Evolutionary conservation across 345 rosid species (phyloP).

Genomic region (Mercurialis annua): DNA sequence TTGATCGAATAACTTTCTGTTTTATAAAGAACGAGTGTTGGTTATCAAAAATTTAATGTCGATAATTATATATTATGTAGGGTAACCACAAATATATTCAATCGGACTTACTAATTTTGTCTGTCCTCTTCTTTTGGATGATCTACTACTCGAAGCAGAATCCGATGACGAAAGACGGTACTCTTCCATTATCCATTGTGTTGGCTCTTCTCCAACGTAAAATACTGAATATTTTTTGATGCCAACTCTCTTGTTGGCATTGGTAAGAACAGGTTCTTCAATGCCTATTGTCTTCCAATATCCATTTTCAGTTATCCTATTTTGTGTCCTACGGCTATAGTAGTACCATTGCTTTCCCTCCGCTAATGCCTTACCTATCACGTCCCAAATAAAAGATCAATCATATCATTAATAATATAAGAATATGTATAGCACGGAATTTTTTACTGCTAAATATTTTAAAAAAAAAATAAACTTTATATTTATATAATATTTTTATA

Average conservation of each 20-base stretch:
- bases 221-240: slow-evolving; percentile 56
- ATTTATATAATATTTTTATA: too few species aligned
- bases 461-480: too few species aligned
- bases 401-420: too few species aligned
- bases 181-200: slow-evolving; percentile 87
- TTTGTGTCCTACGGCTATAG: slow-evolving; percentile 67
- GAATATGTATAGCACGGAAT: too few species aligned
- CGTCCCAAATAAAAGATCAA: too few species aligned
- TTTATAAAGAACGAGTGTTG: too few species aligned
- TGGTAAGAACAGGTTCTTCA: slow-evolving; percentile 56
- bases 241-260: slow-evolving; percentile 53
- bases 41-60: too few species aligned
- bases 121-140: slow-evolving; percentile 55
- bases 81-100: too few species aligned
- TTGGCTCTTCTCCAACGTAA: slow-evolving; percentile 58
- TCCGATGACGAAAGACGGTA: slow-evolving; percentile 52
- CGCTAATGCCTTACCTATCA: slow-evolving; percentile 75
- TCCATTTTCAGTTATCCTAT: slow-evolving; percentile 62
- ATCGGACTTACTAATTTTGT: slow-evolving; percentile 38
- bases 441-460: too few species aligned
- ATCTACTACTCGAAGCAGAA: slow-evolving; percentile 28
- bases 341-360: slow-evolving; percentile 90
- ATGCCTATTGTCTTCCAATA: slow-evolving; percentile 70
- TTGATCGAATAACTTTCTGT: too few species aligned
- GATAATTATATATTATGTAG: not conserved